Evolutionary conservation across 495 filamentous ascomycete species (phyloP).

Genomic region (Hyaloscypha finlandica): DNA sequence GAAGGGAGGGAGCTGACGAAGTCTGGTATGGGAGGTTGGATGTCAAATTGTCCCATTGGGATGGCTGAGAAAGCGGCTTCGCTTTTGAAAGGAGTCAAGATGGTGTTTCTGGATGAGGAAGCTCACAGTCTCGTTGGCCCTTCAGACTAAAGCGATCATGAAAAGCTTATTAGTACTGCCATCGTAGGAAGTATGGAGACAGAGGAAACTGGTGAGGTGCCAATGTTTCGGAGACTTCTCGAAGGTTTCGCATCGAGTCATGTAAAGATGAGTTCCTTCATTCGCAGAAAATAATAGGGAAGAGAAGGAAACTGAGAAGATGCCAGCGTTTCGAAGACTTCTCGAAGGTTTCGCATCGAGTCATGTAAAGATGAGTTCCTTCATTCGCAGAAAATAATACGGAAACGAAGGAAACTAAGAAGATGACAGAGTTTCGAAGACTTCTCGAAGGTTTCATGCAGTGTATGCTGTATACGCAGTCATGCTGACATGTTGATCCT

Average conservation of each 20-base stretch:
- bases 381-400: no score
- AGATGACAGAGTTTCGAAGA: background rate
- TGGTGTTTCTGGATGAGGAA: conserved; percentile 7
- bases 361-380: no score
- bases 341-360: background rate
- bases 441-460: background rate
- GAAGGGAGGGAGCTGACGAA: background rate
- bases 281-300: no score
- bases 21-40: conserved; percentile 18
- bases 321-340: background rate
- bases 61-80: conserved; percentile 16
- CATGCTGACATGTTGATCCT: background rate
- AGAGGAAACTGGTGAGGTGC: background rate
- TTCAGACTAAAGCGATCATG: background rate
- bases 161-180: background rate
- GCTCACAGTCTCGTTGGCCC: conserved; percentile 7
- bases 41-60: conserved; percentile 4
- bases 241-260: background rate
- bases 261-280: no score
- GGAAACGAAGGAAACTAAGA: no score
- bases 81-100: conserved; percentile 4
- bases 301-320: no score
- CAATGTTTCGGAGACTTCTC: background rate
- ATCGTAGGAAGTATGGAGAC: background rate
- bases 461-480: background rate